Conservation (phyloP, 805 yeast genomes). For the Nakazawaea pomicola region DNA sequence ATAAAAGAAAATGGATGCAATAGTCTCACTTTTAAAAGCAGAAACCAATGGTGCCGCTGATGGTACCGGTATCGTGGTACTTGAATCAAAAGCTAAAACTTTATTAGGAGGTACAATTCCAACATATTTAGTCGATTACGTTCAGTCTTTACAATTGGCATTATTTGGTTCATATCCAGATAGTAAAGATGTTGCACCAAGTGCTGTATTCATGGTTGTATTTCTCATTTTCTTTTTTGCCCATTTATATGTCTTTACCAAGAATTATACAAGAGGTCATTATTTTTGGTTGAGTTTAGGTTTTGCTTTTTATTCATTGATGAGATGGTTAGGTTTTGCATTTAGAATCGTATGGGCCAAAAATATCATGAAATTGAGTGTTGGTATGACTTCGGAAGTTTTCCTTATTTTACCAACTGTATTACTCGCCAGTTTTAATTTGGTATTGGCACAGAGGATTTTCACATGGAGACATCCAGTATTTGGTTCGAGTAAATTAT, state of each 20-base stretch:
- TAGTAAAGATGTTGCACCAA: constrained; percentile 51
- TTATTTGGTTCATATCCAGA: constrained; percentile 64
- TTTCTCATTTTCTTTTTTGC: constrained; percentile 44
- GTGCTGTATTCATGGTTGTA: constrained; percentile 49
- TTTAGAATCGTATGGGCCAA: constrained; percentile 55
- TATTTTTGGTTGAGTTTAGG: constrained; percentile 51
- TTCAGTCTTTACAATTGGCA: constrained; percentile 36
- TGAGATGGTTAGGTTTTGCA: constrained; percentile 56
- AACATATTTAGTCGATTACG: constrained; percentile 28
- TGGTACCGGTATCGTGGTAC: constrained; percentile 42
- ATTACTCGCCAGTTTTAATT: constrained; percentile 52
- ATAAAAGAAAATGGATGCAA: too few relatives aligned
- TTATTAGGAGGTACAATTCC: constrained; percentile 39
- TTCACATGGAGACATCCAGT: constrained; percentile 78
- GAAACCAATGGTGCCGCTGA: constrained; percentile 39
- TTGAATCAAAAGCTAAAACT: constrained; percentile 28
- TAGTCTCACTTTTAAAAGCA: constrained; percentile 16
- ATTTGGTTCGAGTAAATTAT: constrained; percentile 47
- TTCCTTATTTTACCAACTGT: constrained; percentile 54
- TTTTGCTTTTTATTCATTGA: constrained; percentile 45
- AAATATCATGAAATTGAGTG: constrained; percentile 37
- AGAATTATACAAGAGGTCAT: constrained; percentile 53
- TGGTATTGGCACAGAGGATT: constrained; percentile 65
- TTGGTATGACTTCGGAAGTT: constrained; percentile 55
- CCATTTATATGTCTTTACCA: constrained; percentile 40